A percentile compares a stretch with the other conserved stretches of the same genome.
These are phyloP conservation scores for Populus pruinosa DNA, from an alignment of 345 rosid genomes.

Conservation along the genomic window DNA sequence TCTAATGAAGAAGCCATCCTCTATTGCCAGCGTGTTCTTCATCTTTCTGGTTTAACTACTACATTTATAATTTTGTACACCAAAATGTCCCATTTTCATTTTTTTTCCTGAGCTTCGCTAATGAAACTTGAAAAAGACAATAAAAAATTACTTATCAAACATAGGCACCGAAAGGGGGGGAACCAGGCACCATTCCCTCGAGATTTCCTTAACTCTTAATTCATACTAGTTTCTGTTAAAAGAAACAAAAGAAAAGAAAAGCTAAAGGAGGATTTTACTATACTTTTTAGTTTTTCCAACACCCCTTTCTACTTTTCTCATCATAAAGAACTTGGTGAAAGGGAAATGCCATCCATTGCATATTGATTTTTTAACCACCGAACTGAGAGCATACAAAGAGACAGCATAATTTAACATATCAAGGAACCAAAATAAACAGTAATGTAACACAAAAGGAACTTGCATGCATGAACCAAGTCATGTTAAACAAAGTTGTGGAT, in stretches of 20 bases:
- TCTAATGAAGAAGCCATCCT: too few relatives aligned
- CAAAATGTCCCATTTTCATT: background rate
- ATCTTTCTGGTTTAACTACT: background rate
- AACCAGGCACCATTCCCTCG: too few relatives aligned
- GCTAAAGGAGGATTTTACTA: conserved; percentile 8
- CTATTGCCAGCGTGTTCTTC: background rate
- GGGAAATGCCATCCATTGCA: conserved; percentile 1
- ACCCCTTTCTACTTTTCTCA: background rate
- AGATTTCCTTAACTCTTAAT: too few relatives aligned
- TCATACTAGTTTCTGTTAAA: background rate
- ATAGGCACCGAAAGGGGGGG: too few relatives aligned
- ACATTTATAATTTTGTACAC: background rate
- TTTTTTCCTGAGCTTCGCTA: too few relatives aligned
- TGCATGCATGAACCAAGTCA: background rate
- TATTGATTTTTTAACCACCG: background rate
- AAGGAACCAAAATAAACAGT: background rate
- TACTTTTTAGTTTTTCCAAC: background rate
- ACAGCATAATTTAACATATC: background rate
- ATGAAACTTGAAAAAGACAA: too few relatives aligned
- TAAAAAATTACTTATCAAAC: too few relatives aligned
- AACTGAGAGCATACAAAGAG: background rate
- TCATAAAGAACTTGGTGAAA: background rate
- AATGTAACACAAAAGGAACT: background rate
- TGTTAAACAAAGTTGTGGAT: background rate
- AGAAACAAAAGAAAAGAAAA: background rate